A percentile compares a stretch with the other conserved stretches of the same genome.
Conservation (phyloP, 1,284 basidiomycete genomes). For the Thelephora terrestris region DNA sequence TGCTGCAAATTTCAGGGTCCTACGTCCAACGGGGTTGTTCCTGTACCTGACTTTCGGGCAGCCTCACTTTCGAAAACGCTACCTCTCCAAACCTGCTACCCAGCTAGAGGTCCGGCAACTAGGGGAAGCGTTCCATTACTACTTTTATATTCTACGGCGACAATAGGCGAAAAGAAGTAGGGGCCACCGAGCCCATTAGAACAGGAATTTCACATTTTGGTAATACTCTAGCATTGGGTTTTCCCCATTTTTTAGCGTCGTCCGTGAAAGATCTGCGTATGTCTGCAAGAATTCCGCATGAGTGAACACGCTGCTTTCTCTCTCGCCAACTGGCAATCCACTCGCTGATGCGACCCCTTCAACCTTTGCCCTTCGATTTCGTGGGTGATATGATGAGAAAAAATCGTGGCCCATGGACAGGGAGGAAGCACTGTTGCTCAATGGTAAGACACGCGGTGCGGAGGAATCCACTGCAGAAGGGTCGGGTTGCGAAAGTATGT, state of each 20-base stretch:
- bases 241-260: conserved; percentile 64
- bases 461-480: conserved; percentile 24
- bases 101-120: conserved; percentile 53
- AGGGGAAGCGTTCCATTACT: conserved; percentile 81
- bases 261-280: conserved; percentile 65
- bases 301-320: conserved; percentile 71
- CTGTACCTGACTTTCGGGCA: conserved; percentile 87
- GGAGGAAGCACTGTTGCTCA: conserved; percentile 39
- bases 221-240: conserved; percentile 86
- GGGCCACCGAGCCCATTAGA: conserved; percentile 28
- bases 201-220: conserved; percentile 82
- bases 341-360: conserved; percentile 64
- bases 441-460: conserved; percentile 15
- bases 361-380: conserved; percentile 46
- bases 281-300: conserved; percentile 79
- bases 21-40: conserved; percentile 55
- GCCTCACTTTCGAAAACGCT: conserved; percentile 79
- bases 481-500: conserved; percentile 55
- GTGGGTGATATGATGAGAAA: conserved; percentile 56
- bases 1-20: conserved; percentile 37
- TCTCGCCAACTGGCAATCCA: conserved; percentile 71
- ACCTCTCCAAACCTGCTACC: conserved; percentile 44
- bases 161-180: neutral
- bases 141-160: conserved; percentile 46
- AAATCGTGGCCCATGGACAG: conserved; percentile 49